Evolutionary conservation across 495 filamentous ascomycete species (phyloP).

Genomic region (Podospora pseudoanserina): DNA sequence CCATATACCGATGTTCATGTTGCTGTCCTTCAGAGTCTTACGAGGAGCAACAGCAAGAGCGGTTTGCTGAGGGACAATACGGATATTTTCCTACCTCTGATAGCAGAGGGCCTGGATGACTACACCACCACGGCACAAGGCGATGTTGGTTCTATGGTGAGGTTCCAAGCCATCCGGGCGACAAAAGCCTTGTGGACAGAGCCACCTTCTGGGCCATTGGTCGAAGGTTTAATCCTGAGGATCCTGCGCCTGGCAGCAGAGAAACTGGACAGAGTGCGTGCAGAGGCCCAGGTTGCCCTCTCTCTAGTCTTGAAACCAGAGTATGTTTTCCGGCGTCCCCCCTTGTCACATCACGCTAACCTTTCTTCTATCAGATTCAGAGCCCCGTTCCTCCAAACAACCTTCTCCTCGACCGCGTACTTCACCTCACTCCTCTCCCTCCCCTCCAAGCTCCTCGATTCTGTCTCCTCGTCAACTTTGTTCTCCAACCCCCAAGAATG

Average conservation of each 20-base stretch:
- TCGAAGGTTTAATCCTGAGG: slow-evolving; percentile 36
- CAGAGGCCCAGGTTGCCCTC: slow-evolving; percentile 56
- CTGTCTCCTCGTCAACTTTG: slow-evolving; percentile 16
- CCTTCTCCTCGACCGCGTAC: slow-evolving; percentile 49
- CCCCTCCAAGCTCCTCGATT: slow-evolving; percentile 27
- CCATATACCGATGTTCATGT: slow-evolving; percentile 56
- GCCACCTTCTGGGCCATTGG: slow-evolving; percentile 8
- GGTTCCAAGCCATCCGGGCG: slow-evolving; percentile 71
- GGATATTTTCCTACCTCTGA: slow-evolving; percentile 36
- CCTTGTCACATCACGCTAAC: slow-evolving; percentile 8
- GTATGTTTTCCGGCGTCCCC: slow-evolving; percentile 26
- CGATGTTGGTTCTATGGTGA: slow-evolving; percentile 80
- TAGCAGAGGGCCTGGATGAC: slow-evolving; percentile 65
- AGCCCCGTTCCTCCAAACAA: slow-evolving; percentile 27
- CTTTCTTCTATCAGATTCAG: slow-evolving; percentile 13
- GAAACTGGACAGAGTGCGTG: slow-evolving; percentile 82
- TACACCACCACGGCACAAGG: slow-evolving; percentile 84
- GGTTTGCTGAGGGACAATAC: slow-evolving; percentile 35
- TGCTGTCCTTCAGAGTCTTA: slow-evolving; percentile 57
- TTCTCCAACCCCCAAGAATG: slow-evolving; percentile 26
- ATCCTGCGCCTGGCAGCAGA: slow-evolving; percentile 73
- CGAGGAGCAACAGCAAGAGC: slow-evolving; percentile 50
- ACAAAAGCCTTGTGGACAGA: slow-evolving; percentile 43
- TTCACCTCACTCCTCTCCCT: slow-evolving; percentile 50
- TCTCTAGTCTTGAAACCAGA: slow-evolving; percentile 32